Evolutionary conservation across 495 filamentous ascomycete genomes (phyloP).

Genomic region (Penicillium samsonianum): DNA sequence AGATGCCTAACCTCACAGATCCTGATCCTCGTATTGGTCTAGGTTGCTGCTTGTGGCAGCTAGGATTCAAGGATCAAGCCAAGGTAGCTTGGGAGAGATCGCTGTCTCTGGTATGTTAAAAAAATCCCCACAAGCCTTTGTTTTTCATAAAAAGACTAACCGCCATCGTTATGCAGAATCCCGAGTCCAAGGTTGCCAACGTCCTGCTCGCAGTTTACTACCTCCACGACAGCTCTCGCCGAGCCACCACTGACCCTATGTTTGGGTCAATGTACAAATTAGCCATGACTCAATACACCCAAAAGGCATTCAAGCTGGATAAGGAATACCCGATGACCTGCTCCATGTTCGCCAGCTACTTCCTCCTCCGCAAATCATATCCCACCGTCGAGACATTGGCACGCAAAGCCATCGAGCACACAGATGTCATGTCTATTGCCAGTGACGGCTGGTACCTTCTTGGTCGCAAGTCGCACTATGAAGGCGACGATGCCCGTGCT

Average conservation of each 20-base stretch:
- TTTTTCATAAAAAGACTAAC: conserved; percentile 10
- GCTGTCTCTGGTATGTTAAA: conserved; percentile 61
- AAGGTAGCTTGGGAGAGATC: conserved; percentile 85
- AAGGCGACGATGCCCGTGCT: conserved; percentile 64
- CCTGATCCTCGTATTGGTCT: conserved; percentile 94
- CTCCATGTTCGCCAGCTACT: conserved; percentile 84
- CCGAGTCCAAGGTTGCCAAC: conserved; percentile 87
- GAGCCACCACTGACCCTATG: conserved; percentile 71
- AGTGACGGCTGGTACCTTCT: conserved; percentile 97
- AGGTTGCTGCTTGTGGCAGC: conserved; percentile 93
- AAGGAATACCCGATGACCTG: conserved; percentile 90
- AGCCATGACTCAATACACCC: conserved; percentile 90
- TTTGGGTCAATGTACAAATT: conserved; percentile 84
- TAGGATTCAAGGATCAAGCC: conserved; percentile 91
- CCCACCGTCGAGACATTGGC: conserved; percentile 80
- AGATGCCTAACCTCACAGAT: conserved; percentile 85
- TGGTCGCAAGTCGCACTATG: conserved; percentile 83
- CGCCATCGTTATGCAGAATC: conserved; percentile 53
- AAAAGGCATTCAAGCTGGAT: conserved; percentile 93
- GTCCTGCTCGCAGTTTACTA: conserved; percentile 87
- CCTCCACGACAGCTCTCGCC: conserved; percentile 76
- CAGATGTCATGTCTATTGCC: conserved; percentile 91
- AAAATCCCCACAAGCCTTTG: not conserved
- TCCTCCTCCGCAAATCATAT: conserved; percentile 74
- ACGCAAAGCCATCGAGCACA: conserved; percentile 90